Evolutionary conservation across 208 protist species (phyloP).

Genomic region (Kentomonas sorsogonicus): DNA sequence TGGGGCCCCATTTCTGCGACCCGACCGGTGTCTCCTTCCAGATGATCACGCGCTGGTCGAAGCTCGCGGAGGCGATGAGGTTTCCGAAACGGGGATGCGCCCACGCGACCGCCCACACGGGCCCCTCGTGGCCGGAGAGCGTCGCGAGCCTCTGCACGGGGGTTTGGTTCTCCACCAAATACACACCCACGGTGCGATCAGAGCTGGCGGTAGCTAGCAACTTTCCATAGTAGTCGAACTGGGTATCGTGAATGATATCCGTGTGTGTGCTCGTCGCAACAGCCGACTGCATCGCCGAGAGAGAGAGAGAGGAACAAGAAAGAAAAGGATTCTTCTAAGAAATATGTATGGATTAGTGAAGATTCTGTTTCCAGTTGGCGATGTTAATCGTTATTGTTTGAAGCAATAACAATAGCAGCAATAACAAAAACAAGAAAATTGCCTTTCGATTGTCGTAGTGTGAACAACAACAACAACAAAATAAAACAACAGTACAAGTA

Average conservation of each 20-base stretch:
- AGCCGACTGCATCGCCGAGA: too few relatives aligned
- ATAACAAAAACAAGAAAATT: conserved; percentile 14
- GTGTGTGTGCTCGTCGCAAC: conserved; percentile 51
- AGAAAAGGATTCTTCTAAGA: too few relatives aligned
- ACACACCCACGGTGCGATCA: conserved; percentile 95
- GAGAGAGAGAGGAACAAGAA: not conserved
- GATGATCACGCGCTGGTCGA: conserved; percentile 96
- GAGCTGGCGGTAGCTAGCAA: conserved; percentile 97
- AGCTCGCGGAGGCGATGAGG: conserved; percentile 95
- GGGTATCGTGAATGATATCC: conserved; percentile 95
- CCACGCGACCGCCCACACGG: conserved; percentile 98
- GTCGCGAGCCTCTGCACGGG: conserved; percentile 53
- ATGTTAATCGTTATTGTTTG: too few relatives aligned
- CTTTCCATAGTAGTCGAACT: conserved; percentile 98
- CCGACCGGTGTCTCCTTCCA: conserved; percentile 82
- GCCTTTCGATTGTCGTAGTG: too few relatives aligned
- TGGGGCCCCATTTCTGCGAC: conserved; percentile 39
- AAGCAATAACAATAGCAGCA: not conserved
- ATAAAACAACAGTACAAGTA: too few relatives aligned
- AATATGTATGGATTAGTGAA: too few relatives aligned
- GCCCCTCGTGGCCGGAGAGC: conserved; percentile 92
- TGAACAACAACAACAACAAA: too few relatives aligned
- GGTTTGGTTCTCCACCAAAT: conserved; percentile 66
- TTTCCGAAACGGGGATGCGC: conserved; percentile 97
- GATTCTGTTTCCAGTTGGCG: too few relatives aligned